These are phyloP conservation scores for Kodamaea kakaduensis DNA, from an alignment of 805 yeast species.

Conservation along the genomic window DNA sequence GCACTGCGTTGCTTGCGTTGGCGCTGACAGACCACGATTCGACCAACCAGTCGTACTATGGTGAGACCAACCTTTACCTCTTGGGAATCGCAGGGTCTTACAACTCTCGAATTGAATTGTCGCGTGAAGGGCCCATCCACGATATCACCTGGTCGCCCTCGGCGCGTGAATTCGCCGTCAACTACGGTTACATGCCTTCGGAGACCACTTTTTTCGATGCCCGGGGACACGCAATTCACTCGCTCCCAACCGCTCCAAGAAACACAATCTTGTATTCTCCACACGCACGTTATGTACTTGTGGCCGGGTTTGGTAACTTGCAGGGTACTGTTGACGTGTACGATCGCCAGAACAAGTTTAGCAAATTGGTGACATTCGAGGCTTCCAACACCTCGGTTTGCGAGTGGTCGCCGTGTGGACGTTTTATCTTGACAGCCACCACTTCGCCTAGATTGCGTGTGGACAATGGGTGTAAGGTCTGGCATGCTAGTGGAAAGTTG, in stretches of 20 bases:
- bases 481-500: conserved; percentile 87
- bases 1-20: conserved; percentile 89
- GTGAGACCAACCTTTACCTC: conserved; percentile 88
- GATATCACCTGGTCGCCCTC: conserved; percentile 97
- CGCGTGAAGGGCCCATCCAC: conserved; percentile 94
- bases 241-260: conserved; percentile 81
- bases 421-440: conserved; percentile 89
- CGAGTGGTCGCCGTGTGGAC: conserved; percentile 97
- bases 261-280: conserved; percentile 92
- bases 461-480: conserved; percentile 88
- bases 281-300: conserved; percentile 83
- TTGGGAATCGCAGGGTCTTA: conserved; percentile 90
- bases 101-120: conserved; percentile 81
- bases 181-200: conserved; percentile 97
- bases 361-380: conserved; percentile 73
- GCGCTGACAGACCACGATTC: conserved; percentile 96
- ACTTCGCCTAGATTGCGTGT: conserved; percentile 96
- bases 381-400: conserved; percentile 96
- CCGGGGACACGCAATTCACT: conserved; percentile 81
- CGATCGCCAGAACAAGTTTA: conserved; percentile 84
- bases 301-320: conserved; percentile 96
- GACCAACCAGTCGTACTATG: conserved; percentile 90
- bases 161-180: conserved; percentile 94
- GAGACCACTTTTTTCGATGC: conserved; percentile 92
- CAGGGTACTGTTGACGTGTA: conserved; percentile 95